Evolutionary conservation across 163 green algal genomes (phyloP), one percentile per base, ranked within the genome.

Genomic region (Scenedesmus sp.): DNA sequence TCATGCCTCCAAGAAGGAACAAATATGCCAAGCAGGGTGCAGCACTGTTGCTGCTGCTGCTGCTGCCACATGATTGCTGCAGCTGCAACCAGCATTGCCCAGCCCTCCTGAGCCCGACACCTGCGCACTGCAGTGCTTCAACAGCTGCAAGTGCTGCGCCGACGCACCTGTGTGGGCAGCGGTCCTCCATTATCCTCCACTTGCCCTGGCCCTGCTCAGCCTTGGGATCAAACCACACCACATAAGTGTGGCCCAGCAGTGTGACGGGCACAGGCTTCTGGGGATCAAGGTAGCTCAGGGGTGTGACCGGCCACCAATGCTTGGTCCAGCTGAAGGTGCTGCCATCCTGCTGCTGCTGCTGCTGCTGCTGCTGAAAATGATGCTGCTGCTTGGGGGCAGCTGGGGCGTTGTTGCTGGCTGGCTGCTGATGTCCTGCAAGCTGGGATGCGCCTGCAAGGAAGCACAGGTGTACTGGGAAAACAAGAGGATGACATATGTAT

Each of bases 241-340:
- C 91, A 44, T 94, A 91, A 24, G 46, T 79, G 65, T 93, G 86
- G 9, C 93, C 93, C 70, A 94, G 78, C 42, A 94, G 43, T 26
- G 90, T 94, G 1, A 92, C 81, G 0, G 89, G 78, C 5, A 80
- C 76, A 2, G 93, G 93, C 42, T 89, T 91, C 10, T 26, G 30
- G 12, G 49, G n/a, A 35, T 95, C 91, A 26, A 95, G 83, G 26
- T 84, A 61, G 6, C 18, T 42, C 26, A 92, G 13, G 5, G 68
- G 80, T 4, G 40, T 44, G 4, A 92, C 81, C 0, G 88, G 88
- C 88, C 88, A 92, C 88, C 88, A 92, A n/a, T 85, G 44, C 81
- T 85, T 85, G 22, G 88, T 92, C 88, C 88, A 92, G 65, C 22
- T 72, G 65, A 89, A 92, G 43, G 80, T 49, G 72, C 73, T 76